Evolutionary conservation across 768 basidiomycete genomes (phyloP).

Genomic region (Russula earlei): DNA sequence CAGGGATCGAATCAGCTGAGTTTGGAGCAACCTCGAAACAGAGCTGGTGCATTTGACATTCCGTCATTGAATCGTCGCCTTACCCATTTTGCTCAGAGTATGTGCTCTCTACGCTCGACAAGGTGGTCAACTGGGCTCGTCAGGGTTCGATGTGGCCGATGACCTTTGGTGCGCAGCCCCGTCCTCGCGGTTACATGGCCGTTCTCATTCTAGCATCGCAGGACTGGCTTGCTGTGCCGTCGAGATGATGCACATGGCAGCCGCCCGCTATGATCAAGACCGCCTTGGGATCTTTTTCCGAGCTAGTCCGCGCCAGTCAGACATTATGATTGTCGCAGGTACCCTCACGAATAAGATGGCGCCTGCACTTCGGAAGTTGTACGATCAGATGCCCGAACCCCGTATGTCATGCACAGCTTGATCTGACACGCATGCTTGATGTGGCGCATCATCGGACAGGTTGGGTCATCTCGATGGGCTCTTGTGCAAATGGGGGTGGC

Average conservation of each 20-base stretch:
- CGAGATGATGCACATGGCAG: constrained; percentile 99
- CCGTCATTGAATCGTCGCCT: background rate
- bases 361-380: constrained; percentile 91
- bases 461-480: constrained; percentile 99
- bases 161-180: constrained; percentile 64
- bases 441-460: constrained; percentile 33
- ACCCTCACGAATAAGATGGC: constrained; percentile 99
- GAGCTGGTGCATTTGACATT: constrained; percentile 51
- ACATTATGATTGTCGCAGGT: constrained; percentile 99
- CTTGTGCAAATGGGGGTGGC: constrained; percentile 96
- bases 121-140: constrained; percentile 95
- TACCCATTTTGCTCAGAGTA: constrained; percentile 55
- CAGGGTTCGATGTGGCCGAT: constrained; percentile 99
- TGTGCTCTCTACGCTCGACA: constrained; percentile 92
- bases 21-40: constrained; percentile 83
- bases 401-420: constrained; percentile 36
- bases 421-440: background rate
- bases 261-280: constrained; percentile 97
- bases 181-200: background rate
- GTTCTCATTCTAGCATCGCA: constrained; percentile 24
- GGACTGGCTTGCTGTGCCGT: constrained; percentile 98
- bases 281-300: constrained; percentile 95
- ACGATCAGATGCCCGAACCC: constrained; percentile 98
- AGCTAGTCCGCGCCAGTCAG: constrained; percentile 95
- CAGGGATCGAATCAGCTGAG: constrained; percentile 76